Evolutionary conservation across 805 yeast species (phyloP).

Genomic region (Naumovozyma dairenensis): DNA sequence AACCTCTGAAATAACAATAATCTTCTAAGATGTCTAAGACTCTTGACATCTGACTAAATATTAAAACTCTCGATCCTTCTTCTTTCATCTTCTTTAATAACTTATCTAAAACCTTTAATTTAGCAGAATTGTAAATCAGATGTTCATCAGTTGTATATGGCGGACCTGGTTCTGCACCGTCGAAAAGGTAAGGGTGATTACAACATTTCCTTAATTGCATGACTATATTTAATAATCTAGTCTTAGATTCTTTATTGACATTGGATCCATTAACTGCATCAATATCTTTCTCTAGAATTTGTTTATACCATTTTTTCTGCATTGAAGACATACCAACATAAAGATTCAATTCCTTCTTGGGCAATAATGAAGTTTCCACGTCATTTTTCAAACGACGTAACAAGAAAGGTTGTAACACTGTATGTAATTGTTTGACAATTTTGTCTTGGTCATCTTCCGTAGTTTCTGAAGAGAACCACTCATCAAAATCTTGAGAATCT

Average conservation of each 20-base stretch:
- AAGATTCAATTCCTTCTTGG: conserved; percentile 64
- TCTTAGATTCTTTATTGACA: conserved; percentile 66
- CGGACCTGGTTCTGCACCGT: conserved; percentile 87
- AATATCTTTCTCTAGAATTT: conserved; percentile 65
- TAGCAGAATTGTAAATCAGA: conserved; percentile 61
- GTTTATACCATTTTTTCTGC: conserved; percentile 73
- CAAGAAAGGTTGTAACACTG: conserved; percentile 65
- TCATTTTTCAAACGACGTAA: conserved; percentile 69
- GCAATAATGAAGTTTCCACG: conserved; percentile 69
- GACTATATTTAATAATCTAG: conserved; percentile 66
- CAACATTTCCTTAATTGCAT: conserved; percentile 83
- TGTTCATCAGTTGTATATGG: conserved; percentile 83
- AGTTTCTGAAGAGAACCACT: conserved; percentile 50
- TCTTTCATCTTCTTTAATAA: conserved; percentile 48
- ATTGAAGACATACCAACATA: conserved; percentile 69
- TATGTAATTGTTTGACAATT: conserved; percentile 60
- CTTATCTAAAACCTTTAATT: conserved; percentile 62
- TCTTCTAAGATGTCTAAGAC: conserved; percentile 74
- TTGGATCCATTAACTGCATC: conserved; percentile 80
- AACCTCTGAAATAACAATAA: conserved; percentile 61
- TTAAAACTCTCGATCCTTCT: conserved; percentile 70
- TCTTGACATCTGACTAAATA: conserved; percentile 78
- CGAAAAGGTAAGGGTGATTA: conserved; percentile 76
- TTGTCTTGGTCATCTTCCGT: conserved; percentile 37
- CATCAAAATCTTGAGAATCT: conserved; percentile 63